Evolutionary conservation across 2,329 filamentous ascomycete genomes (phyloP), one percentile per base, ranked within the genome.

Genomic region (Aureobasidium vineae): DNA sequence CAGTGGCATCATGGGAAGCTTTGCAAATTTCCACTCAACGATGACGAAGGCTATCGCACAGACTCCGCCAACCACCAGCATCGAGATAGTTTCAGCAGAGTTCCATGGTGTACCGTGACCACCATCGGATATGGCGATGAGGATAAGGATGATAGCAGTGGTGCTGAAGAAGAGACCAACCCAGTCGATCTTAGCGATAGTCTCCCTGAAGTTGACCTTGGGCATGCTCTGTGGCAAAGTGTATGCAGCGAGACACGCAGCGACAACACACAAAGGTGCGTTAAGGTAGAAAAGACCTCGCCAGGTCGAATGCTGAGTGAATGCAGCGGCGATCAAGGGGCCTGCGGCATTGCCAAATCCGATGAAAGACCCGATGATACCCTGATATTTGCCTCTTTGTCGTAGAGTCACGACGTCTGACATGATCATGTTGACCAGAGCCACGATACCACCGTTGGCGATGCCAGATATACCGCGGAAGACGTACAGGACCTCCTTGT

Each of bases 91-190:
- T 68, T 85, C 81, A 0, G 77, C 75, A 0, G 83, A 85, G 1
- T 78, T 73, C 86, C 86, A 88, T 0, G 79, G 71, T 69, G 86
- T 85, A 68, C 85, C 79, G 49, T 82, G 82, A 1, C 86, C 86
- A 28, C 85, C 86, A 85, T 86, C 88, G 3, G 66, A 67, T 23
- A 67, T 57, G 28, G 66, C 59, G 2, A 84, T 84, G 40, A 86
- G 69, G 0, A 83, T 81, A 0, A 84, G 71, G 66, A 85, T 77
- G 1, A 85, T 71, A 1, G 84, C 73, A 0, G 79, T 77, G 0
- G 60, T 57, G 5, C 82, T 82, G 0, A 85, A 75, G 2, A 79
- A 63, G 3, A 79, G 80, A 4, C 83, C 82, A 3, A 81, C 60
- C 61, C 84, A 85, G 67, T 85, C 84, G 2, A 85, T 77, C 0